These are phyloP conservation scores for Lactuca sativa DNA, from an alignment of 129 eudicot genomes.

Conservation along the genomic window DNA sequence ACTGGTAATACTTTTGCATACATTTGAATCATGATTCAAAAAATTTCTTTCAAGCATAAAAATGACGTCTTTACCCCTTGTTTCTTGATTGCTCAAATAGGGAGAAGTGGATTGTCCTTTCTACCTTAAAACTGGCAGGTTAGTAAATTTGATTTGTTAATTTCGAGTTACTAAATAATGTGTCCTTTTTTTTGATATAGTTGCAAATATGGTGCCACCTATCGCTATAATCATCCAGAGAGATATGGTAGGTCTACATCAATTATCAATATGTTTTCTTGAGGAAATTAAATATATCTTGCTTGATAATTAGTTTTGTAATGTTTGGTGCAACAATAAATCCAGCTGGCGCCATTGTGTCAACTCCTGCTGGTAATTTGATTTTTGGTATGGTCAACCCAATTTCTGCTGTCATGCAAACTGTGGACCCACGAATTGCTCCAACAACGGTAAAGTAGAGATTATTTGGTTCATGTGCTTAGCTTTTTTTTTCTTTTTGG, in stretches of 20 bases:
- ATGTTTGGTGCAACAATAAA: constrained; percentile 39
- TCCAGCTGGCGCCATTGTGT: constrained; percentile 49
- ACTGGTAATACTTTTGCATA: constrained; percentile 46
- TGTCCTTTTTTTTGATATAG: constrained; percentile 56
- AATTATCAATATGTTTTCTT: too few relatives aligned
- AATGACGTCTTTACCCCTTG: neutral
- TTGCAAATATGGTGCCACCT: constrained; percentile 84
- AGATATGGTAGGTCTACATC: constrained; percentile 53
- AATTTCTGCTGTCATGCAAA: constrained; percentile 54
- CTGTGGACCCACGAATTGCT: constrained; percentile 62
- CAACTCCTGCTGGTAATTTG: constrained; percentile 57
- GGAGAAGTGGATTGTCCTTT: constrained; percentile 92
- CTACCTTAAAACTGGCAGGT: constrained; percentile 95
- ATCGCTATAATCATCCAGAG: constrained; percentile 94
- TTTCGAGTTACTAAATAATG: constrained; percentile 9
- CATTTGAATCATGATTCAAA: neutral
- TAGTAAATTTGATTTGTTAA: neutral
- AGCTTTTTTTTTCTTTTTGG: neutral
- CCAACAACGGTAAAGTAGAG: constrained; percentile 61
- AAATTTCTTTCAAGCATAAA: neutral
- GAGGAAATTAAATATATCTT: neutral
- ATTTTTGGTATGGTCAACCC: constrained; percentile 61
- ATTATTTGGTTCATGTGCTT: too few relatives aligned
- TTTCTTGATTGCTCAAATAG: constrained; percentile 41
- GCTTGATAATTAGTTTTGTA: constrained; percentile 22